Conservation (phyloP, 371 early-diverging fungal genomes). For the Lichtheimia hyalospora region DNA sequence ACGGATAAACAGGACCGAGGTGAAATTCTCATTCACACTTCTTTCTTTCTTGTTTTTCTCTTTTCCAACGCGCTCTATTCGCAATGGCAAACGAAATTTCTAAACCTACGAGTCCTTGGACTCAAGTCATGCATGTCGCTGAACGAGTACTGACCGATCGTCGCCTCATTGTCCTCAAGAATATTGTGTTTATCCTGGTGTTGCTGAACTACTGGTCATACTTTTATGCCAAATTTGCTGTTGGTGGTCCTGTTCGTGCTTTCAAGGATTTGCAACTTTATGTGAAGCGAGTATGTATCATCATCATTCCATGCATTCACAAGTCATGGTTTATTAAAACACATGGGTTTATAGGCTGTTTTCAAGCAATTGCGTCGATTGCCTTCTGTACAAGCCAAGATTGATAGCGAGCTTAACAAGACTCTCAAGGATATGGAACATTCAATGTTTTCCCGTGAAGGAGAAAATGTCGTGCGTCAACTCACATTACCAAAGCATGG, state of each 20-base stretch:
- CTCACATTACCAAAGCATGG: conserved; percentile 65
- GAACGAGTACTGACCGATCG: conserved; percentile 39
- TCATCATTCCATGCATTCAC: not conserved
- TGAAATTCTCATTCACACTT: not conserved
- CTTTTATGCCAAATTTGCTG: conserved; percentile 52
- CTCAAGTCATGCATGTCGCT: conserved; percentile 11
- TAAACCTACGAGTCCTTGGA: conserved; percentile 1
- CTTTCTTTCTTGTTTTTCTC: not conserved
- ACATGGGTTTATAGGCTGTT: conserved; percentile 34
- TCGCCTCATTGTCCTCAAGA: conserved; percentile 48
- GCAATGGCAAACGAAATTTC: conserved; percentile 23
- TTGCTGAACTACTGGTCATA: conserved; percentile 52
- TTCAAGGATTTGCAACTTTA: conserved; percentile 47
- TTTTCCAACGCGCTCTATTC: conserved; percentile 3
- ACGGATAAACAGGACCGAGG: not conserved
- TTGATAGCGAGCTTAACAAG: conserved; percentile 65
- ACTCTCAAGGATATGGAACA: conserved; percentile 75
- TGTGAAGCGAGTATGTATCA: conserved; percentile 35
- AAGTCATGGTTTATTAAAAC: not conserved
- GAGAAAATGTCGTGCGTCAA: conserved; percentile 62
- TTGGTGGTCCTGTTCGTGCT: conserved; percentile 58
- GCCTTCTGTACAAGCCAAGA: conserved; percentile 57
- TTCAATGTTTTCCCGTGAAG: conserved; percentile 64
- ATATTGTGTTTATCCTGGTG: conserved; percentile 61
- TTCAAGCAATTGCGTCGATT: conserved; percentile 59